A percentile compares a stretch with the other conserved stretches of the same genome.
phyloP scores from a whole-genome alignment of 2,329 filamentous ascomycete species.

The Talaromyces sp. region DNA sequence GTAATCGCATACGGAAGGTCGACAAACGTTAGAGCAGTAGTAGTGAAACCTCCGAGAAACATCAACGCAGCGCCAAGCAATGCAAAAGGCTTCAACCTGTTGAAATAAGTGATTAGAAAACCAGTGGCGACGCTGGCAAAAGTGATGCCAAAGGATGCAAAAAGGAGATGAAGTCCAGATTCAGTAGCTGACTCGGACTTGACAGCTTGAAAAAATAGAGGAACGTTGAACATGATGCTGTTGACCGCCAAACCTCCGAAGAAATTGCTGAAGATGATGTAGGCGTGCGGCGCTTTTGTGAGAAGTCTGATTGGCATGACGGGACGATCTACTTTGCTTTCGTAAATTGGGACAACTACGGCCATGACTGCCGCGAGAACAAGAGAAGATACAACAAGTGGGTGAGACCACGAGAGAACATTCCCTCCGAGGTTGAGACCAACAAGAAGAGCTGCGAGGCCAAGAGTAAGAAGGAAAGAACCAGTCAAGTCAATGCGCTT shows the following conservation, averaged over 20 bases:
- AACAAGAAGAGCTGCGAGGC: slow-evolving; percentile 50
- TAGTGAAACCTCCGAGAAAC: slow-evolving; percentile 51
- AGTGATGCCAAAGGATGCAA: slow-evolving; percentile 59
- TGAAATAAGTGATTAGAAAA: slow-evolving; percentile 60
- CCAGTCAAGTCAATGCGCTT: slow-evolving; percentile 51
- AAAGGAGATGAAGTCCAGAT: slow-evolving; percentile 69
- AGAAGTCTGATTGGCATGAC: slow-evolving; percentile 52
- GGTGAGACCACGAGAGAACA: slow-evolving; percentile 50
- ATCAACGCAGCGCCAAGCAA: slow-evolving; percentile 50
- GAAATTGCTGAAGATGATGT: slow-evolving; percentile 52
- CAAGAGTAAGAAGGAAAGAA: slow-evolving; percentile 46
- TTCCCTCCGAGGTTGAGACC: slow-evolving; percentile 54
- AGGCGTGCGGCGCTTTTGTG: slow-evolving; percentile 46
- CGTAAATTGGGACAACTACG: slow-evolving; percentile 41
- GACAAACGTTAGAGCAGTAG: slow-evolving; percentile 48
- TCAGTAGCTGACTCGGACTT: slow-evolving; percentile 66
- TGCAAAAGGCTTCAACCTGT: slow-evolving; percentile 59
- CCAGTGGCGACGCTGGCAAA: slow-evolving; percentile 57
- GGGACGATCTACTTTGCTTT: slow-evolving; percentile 44
- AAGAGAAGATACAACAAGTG: slow-evolving; percentile 49
- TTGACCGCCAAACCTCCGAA: slow-evolving; percentile 50
- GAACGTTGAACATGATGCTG: slow-evolving; percentile 65
- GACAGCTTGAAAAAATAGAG: slow-evolving; percentile 74
- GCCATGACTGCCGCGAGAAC: slow-evolving; percentile 39
- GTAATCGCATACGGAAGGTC: slow-evolving; percentile 54